Conservation (phyloP, 305 asterid genomes). For the Plantago lanceolata region DNA sequence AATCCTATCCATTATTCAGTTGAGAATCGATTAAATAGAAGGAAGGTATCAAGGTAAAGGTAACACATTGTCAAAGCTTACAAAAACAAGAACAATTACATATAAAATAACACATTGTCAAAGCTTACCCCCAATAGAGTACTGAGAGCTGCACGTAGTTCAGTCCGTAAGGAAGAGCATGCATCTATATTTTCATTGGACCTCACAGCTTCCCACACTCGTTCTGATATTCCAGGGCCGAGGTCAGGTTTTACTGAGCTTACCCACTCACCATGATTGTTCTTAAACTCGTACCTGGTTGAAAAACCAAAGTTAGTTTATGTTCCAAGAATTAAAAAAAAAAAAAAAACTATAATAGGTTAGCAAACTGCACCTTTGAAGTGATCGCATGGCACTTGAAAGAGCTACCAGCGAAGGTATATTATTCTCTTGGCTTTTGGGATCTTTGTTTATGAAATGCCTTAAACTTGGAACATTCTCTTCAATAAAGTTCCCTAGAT, state of each 20-base stretch:
- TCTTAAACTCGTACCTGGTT: conserved; percentile 72
- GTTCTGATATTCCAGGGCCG: conserved; percentile 80
- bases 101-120: neutral
- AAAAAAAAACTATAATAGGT: neutral
- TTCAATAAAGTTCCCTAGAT: conserved; percentile 58
- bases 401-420: conserved; percentile 74
- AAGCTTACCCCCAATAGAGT: conserved; percentile 54
- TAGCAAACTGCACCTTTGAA: conserved; percentile 53
- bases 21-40: neutral
- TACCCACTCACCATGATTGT: conserved; percentile 85
- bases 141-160: conserved; percentile 57
- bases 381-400: conserved; percentile 69
- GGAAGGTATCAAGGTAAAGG: neutral
- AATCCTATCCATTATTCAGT: conserved; percentile 36
- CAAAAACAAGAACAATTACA: neutral
- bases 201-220: conserved; percentile 58
- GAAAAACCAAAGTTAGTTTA: conserved; percentile 1
- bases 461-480: conserved; percentile 63
- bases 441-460: conserved; percentile 37
- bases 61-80: neutral
- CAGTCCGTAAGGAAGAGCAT: conserved; percentile 46
- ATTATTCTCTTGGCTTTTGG: conserved; percentile 30
- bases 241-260: conserved; percentile 52
- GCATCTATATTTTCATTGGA: conserved; percentile 47
- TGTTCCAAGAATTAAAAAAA: too few species aligned